Evolutionary conservation across 140 eudicot genomes (phyloP), one percentile per base, ranked within the genome.

Genomic region (Stevia rebaudiana): DNA sequence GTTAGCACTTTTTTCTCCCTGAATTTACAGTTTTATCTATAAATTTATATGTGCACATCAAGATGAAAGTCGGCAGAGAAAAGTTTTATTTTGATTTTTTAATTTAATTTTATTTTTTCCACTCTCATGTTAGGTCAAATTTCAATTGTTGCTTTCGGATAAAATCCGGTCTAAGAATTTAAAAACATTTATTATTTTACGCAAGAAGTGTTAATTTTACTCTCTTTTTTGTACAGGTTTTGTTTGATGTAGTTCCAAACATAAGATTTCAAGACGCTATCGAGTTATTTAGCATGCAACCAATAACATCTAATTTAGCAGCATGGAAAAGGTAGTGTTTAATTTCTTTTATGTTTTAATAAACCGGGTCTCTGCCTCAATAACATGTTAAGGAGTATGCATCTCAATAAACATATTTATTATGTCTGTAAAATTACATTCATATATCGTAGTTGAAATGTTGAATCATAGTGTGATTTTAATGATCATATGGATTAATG

Each of bases 221-320:
- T 24, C 18, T 44, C 46, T 33, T 60, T 22, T 69, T 18, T 62
- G 55, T 76, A 60, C 71, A 92, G 98, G 98, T 92, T 58, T 76
- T 92, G 57, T 92, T 92, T 81, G 98, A 92, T 61, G 88, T 92
- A 30, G 98, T 92, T 65, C 96, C 96, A 53, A 67, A 75, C 80
- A 83, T 92, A 49, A 81, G 86, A 67, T 92, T 78, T 80, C 95
- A 85, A 78, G 98, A 88, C 49, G 96, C 96, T 42, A 71, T 92
- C 49, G 91, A 92, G 76, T 68, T 92, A 67, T 73, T 92, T 69
- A 83, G 94, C 95, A 83, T 92, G 96, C 98, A 92, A 82, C 98
- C 96, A 8, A 92, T 86, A 56, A 78, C 96, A 69, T 92, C 98
- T 8, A 85, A 78, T 79, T 47, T 78, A 50, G 85, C 85, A 64